Evolutionary conservation across 2,329 filamentous ascomycete genomes (phyloP).

Genomic region (Clathrospora elynae): DNA sequence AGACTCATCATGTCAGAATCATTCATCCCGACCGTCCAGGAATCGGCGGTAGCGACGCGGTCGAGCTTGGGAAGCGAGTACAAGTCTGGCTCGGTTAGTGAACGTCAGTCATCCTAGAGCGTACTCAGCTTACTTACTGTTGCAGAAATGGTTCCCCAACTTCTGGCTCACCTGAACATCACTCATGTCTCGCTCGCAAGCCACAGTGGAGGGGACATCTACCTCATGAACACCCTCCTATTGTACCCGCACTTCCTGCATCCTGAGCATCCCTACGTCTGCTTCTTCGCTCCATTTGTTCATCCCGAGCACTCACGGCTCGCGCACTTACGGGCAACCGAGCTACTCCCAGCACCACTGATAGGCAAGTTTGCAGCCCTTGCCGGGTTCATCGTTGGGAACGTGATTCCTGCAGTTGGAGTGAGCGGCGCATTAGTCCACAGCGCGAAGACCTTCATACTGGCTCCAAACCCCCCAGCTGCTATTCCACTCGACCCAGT

Average conservation of each 20-base stretch:
- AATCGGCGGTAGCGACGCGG: conserved; percentile 35
- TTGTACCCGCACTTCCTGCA: conserved; percentile 35
- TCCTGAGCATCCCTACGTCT: conserved; percentile 33
- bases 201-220: conserved; percentile 41
- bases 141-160: conserved; percentile 37
- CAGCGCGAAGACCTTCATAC: conserved; percentile 17
- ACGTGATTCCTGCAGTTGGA: conserved; percentile 30
- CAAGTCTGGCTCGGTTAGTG: conserved; percentile 35
- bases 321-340: conserved; percentile 25
- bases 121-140: conserved; percentile 5
- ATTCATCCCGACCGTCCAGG: conserved; percentile 40
- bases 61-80: conserved; percentile 31
- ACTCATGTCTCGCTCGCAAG: conserved; percentile 39
- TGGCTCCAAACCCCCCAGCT: conserved; percentile 12
- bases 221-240: conserved; percentile 37
- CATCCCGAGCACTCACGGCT: conserved; percentile 36
- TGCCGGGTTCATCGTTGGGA: conserved; percentile 29
- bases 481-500: conserved; percentile 20
- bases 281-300: conserved; percentile 43
- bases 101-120: neutral
- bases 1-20: conserved; percentile 33
- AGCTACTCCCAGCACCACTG: conserved; percentile 32
- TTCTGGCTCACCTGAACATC: conserved; percentile 37
- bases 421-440: conserved; percentile 26
- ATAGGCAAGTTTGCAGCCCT: conserved; percentile 33